Conservation (phyloP, 2,329 filamentous ascomycete genomes). For the Colletotrichum magnum region DNA sequence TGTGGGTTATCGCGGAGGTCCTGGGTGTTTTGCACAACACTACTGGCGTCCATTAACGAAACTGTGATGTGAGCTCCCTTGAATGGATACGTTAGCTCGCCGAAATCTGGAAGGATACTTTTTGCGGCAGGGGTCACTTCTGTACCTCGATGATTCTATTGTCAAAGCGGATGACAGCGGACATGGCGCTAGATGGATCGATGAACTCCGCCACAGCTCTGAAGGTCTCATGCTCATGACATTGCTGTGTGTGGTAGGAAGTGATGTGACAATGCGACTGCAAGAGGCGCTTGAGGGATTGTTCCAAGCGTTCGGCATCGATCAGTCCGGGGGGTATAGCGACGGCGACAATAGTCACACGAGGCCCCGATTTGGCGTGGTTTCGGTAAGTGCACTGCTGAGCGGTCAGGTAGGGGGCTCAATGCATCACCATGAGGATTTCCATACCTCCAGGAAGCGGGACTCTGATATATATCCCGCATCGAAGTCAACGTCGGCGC, state of each 20-base stretch:
- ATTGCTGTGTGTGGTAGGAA: conserved; percentile 19
- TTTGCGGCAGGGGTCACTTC: background rate
- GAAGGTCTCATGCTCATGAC: conserved; percentile 16
- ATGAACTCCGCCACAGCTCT: conserved; percentile 29
- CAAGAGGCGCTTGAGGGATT: conserved; percentile 25
- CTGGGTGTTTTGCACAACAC: background rate
- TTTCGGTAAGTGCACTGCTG: conserved; percentile 24
- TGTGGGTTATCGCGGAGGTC: background rate
- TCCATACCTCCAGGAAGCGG: conserved; percentile 58
- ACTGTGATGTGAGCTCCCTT: conserved; percentile 31
- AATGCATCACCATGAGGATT: background rate
- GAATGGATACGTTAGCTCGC: background rate
- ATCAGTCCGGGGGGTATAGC: background rate
- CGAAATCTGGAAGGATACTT: background rate
- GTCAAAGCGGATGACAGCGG: conserved; percentile 24
- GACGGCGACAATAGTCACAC: conserved; percentile 28
- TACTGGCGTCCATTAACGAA: conserved; percentile 14
- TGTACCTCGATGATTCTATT: conserved; percentile 35
- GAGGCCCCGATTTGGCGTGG: background rate
- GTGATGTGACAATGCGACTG: conserved; percentile 28
- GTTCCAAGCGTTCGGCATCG: conserved; percentile 23
- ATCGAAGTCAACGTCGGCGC: conserved; percentile 62
- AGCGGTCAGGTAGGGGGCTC: conserved; percentile 12
- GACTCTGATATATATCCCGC: conserved; percentile 60
- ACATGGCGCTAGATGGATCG: conserved; percentile 12